Base-by-base conservation (phyloP, 2,329 filamentous ascomycete species). In the Penicillium sp. region DNA sequence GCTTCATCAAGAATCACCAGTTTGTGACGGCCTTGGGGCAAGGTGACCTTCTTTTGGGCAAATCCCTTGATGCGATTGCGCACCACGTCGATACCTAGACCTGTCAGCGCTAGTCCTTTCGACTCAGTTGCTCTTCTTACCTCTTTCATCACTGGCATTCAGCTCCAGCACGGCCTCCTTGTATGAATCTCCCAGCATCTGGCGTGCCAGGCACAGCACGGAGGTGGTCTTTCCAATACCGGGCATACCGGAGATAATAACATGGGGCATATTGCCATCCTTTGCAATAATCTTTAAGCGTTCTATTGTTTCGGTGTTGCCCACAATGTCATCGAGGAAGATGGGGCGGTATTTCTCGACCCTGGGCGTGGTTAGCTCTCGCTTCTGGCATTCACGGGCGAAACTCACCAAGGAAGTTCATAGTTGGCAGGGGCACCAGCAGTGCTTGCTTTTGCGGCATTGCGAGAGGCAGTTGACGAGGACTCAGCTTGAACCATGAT, bases 241-340 rank as follows among this genome's bases (percentile, higher is more conserved):
- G 18, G 94, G 94, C 92, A 96, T 97, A 56, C 94, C 94, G n/a
- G 91, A 96, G 68, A 99, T 97, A 76, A 99, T 97, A 69, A 99
- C 86, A 77, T 99, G 94, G 2, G 94, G 94, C 92, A 99, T 97
- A 77, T 99, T 99, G 66, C 94, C 94, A 78, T 97, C 94, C 75
- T 92, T 94, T 44, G 94, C 92, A 66, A 99, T 97, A 68, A 99
- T 97, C 73, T 97, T 97, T 67, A 99, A 81, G 52, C 94, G 89
- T 75, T 97, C 93, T 67, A 99, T 92, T 1, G 94, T 99, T 74
- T 99, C 94, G 18, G 91, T 96, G 75, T 99, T 99, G 69, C 94
- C 94, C 51, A 99, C 94, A 49, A 99, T 88, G 77, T 99, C 93
- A 77, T 97, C 92, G 29, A 99, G 86, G 75, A 95, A 95, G 49